Conservation (phyloP, 1,139 yeast genomes). For the Casaregolazyma lundiana region DNA sequence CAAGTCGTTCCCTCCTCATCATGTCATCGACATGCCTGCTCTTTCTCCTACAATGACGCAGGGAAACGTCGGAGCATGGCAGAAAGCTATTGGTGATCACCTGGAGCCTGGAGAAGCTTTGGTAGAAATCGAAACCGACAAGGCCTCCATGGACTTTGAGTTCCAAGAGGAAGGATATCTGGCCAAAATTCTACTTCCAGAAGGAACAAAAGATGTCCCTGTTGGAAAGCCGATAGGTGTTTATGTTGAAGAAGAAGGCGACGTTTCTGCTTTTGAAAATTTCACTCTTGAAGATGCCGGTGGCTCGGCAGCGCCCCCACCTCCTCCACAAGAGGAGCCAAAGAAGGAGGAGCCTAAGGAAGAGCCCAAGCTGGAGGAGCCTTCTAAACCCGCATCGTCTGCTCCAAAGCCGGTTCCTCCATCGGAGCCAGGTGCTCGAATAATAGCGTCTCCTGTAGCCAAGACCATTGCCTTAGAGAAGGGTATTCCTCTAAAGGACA, state of each 20-base stretch:
- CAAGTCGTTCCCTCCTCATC: conserved; percentile 48
- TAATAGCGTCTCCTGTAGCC: conserved; percentile 93
- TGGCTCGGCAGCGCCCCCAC: conserved; percentile 40
- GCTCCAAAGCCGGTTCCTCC: conserved; percentile 29
- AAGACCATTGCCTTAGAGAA: conserved; percentile 89
- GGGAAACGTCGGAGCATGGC: conserved; percentile 88
- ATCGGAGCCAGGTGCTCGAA: conserved; percentile 50
- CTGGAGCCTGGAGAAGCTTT: conserved; percentile 87
- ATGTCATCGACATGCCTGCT: conserved; percentile 83
- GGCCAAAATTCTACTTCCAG: conserved; percentile 83
- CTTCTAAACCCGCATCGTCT: conserved; percentile 23
- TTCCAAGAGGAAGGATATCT: conserved; percentile 97
- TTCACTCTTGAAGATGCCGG: conserved; percentile 86
- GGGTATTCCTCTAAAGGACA: conserved; percentile 79
- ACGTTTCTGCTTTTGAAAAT: conserved; percentile 80
- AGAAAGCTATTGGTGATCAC: conserved; percentile 81
- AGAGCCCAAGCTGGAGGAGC: conserved; percentile 23
- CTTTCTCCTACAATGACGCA: conserved; percentile 97
- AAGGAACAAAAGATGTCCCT: conserved; percentile 84
- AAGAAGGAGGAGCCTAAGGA: conserved; percentile 29
- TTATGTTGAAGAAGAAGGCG: conserved; percentile 80
- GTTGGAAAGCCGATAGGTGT: conserved; percentile 97
- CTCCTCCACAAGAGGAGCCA: conserved; percentile 24
- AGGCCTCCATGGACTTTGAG: conserved; percentile 98
- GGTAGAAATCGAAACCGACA: conserved; percentile 97